A percentile compares a stretch with the other conserved stretches of the same genome.
phyloP scores from a whole-genome alignment of 73 alveolate species.

The Durusdinium trenchii region DNA sequence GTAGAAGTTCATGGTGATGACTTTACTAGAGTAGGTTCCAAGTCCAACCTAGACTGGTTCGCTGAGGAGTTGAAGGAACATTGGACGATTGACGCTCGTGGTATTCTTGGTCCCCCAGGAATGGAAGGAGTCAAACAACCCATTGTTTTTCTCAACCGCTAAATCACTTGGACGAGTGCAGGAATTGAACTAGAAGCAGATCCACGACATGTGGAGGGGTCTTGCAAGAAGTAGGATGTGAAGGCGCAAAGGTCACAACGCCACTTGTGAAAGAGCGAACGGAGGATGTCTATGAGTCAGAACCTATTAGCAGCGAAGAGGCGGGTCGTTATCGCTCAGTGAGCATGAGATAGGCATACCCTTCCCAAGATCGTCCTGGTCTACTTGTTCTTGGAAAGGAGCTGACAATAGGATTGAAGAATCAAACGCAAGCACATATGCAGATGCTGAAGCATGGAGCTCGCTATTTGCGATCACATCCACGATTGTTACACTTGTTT shows the following conservation, averaged over 20 bases:
- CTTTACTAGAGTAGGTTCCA: not conserved
- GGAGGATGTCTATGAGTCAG: not conserved
- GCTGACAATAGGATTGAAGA: not conserved
- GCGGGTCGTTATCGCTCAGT: not conserved
- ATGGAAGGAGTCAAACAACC: not conserved
- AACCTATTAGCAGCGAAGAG: not conserved
- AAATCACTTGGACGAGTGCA: not conserved
- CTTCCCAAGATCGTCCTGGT: not conserved
- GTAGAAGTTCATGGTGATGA: not conserved
- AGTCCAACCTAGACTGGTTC: no score
- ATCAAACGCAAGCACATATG: not conserved
- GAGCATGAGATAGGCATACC: not conserved
- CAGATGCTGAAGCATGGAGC: constrained; percentile 8
- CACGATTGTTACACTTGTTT: not conserved
- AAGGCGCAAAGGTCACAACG: not conserved
- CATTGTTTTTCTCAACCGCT: not conserved
- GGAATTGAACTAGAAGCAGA: not conserved
- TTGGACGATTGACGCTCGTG: not conserved
- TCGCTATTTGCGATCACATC: not conserved
- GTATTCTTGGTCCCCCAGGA: constrained; percentile 19
- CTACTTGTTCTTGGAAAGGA: not conserved
- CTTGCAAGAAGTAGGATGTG: not conserved
- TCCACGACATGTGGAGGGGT: constrained; percentile 37
- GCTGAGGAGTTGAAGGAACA: not conserved
- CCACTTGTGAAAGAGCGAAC: not conserved